Evolutionary conservation across 2,329 filamentous ascomycete species (phyloP).

Genomic region (Escovopsis sp.): DNA sequence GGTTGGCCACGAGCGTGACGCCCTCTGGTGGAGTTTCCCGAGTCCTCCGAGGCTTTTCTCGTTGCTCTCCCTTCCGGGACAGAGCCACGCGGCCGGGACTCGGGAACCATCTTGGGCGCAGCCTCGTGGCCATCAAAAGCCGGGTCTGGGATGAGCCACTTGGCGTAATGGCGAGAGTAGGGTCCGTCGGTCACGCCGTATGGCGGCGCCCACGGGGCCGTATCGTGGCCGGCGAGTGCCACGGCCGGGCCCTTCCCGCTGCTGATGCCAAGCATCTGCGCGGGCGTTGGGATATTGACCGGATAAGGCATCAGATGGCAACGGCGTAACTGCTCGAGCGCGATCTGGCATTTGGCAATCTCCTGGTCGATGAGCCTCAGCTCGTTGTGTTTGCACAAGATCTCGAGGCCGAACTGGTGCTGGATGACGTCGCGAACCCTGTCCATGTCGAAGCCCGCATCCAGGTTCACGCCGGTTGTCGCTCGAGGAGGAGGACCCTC

Average conservation of each 20-base stretch:
- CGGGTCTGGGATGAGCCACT: constrained; percentile 84
- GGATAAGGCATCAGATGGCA: constrained; percentile 89
- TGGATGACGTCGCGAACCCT: constrained; percentile 59
- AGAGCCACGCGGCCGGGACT: constrained; percentile 30
- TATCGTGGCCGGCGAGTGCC: constrained; percentile 43
- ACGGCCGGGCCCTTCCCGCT: constrained; percentile 61
- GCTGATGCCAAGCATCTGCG: constrained; percentile 56
- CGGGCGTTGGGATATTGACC: constrained; percentile 49
- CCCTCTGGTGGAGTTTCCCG: constrained; percentile 30
- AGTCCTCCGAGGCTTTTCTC: constrained; percentile 49
- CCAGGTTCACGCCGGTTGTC: not conserved
- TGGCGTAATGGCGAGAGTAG: constrained; percentile 86
- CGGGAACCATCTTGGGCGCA: constrained; percentile 28
- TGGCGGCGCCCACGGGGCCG: constrained; percentile 66
- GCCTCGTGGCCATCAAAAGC: constrained; percentile 60
- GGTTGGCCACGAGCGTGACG: constrained; percentile 34
- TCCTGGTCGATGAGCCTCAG: constrained; percentile 90
- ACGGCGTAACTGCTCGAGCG: constrained; percentile 82
- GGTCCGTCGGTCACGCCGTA: constrained; percentile 87
- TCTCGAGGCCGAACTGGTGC: constrained; percentile 80
- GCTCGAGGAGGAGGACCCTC: constrained; percentile 6
- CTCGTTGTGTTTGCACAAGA: constrained; percentile 88
- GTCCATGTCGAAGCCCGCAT: constrained; percentile 23
- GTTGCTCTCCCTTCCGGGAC: constrained; percentile 59
- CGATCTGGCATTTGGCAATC: constrained; percentile 85